Percentiles rank a stretch among this genome's conserved stretches.
These are phyloP conservation scores for Dendrocalamus latiflorus DNA, from an alignment of 202 grass and related monocot genomes.

Conservation along the genomic window DNA sequence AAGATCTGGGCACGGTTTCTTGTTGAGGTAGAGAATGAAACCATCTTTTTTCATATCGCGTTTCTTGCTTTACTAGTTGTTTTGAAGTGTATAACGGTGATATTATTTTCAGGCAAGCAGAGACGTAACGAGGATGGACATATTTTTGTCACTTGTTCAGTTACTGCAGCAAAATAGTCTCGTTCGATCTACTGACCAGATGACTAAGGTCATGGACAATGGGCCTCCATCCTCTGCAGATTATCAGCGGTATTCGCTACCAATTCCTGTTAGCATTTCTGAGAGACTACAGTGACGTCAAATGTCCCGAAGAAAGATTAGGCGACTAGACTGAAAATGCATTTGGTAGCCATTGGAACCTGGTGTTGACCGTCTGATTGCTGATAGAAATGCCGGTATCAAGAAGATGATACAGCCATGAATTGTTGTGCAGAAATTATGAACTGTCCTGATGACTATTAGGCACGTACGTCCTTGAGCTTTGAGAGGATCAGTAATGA, in stretches of 20 bases:
- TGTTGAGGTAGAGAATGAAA: constrained; percentile 58
- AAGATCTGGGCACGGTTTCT: constrained; percentile 94
- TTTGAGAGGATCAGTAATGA: neutral
- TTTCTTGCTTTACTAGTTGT: constrained; percentile 1
- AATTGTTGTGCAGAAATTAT: neutral
- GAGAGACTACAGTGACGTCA: constrained; percentile 25
- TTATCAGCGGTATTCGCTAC: constrained; percentile 57
- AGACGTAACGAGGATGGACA: constrained; percentile 88
- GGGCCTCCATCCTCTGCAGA: constrained; percentile 58
- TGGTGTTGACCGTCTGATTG: neutral
- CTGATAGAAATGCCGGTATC: neutral
- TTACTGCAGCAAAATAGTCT: constrained; percentile 81
- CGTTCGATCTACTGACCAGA: constrained; percentile 45
- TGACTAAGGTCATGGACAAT: constrained; percentile 50
- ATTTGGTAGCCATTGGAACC: neutral
- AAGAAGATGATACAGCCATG: neutral
- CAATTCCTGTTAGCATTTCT: constrained; percentile 42
- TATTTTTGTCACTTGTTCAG: constrained; percentile 95
- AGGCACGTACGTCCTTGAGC: neutral
- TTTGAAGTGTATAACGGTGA: constrained; percentile 4
- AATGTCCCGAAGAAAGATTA: constrained; percentile 13
- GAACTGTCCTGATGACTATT: neutral
- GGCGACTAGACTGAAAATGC: neutral
- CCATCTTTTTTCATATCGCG: neutral
- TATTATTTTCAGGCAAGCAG: constrained; percentile 67